phyloP scores from a whole-genome alignment of 176 grass and related monocot genomes.

The Aegilops sharonensis region DNA sequence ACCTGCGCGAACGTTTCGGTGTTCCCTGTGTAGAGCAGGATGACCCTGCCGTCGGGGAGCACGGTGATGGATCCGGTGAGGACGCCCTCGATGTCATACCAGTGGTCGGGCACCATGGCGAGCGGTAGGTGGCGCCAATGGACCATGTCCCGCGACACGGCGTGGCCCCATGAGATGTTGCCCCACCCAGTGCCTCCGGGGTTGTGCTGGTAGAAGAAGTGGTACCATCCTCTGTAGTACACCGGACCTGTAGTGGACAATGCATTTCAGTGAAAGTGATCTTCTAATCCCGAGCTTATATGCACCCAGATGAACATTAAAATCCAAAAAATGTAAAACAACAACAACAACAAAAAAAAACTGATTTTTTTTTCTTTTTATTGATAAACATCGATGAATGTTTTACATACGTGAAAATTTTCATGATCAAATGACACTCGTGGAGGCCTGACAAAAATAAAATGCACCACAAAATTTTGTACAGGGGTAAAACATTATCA shows the following conservation, averaged over 20 bases:
- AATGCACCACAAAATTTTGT: too few species aligned
- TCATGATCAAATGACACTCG: too few species aligned
- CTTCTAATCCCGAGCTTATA: too few species aligned
- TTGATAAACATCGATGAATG: too few species aligned
- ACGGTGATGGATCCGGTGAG: background rate
- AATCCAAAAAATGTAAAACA: too few species aligned
- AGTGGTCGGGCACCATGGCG: background rate
- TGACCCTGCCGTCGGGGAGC: background rate
- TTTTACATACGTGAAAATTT: too few species aligned
- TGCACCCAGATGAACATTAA: too few species aligned
- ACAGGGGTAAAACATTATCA: too few species aligned
- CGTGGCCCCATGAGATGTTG: background rate
- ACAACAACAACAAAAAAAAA: too few species aligned
- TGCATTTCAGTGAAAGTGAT: too few species aligned
- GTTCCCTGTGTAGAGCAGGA: background rate
- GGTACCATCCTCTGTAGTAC: constrained; percentile 42
- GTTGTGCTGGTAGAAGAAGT: constrained; percentile 13
- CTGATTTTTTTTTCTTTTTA: too few species aligned
- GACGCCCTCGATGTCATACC: background rate
- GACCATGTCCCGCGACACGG: background rate
- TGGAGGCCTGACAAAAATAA: too few species aligned
- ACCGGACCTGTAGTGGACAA: background rate
- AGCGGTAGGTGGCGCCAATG: background rate
- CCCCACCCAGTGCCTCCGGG: background rate
- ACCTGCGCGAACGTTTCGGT: constrained; percentile 31